Percentiles rank a stretch among this genome's conserved stretches.
Evolutionary conservation across 305 asterid species (phyloP).

Genomic region (Petunia hybrid): DNA sequence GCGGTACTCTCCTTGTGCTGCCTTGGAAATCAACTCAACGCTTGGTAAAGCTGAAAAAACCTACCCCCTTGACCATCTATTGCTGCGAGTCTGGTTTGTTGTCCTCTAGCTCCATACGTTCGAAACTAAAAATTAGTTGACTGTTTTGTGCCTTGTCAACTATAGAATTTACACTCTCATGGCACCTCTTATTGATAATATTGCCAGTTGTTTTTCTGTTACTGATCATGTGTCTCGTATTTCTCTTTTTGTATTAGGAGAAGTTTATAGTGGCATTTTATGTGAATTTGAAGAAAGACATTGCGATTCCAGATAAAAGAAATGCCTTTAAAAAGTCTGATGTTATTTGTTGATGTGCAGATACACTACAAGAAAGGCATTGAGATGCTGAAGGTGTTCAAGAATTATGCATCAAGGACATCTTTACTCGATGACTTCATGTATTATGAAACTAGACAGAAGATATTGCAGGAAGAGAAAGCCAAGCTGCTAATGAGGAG

Average conservation of each 20-base stretch:
- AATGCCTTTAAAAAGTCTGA: neutral
- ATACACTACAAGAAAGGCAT: conserved; percentile 68
- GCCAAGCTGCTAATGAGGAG: conserved; percentile 56
- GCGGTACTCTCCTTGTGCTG: neutral
- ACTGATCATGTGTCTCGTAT: neutral
- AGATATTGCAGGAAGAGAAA: conserved; percentile 74
- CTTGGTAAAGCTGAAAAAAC: neutral
- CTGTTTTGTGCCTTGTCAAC: neutral
- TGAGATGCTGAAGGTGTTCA: conserved; percentile 78
- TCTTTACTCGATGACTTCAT: conserved; percentile 84
- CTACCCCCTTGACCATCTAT: neutral
- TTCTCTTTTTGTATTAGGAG: neutral
- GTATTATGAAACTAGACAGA: conserved; percentile 86
- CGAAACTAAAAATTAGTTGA: neutral
- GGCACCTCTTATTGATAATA: neutral
- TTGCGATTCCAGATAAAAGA: neutral
- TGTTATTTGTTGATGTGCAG: conserved; percentile 47
- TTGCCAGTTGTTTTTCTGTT: neutral
- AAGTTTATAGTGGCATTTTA: neutral
- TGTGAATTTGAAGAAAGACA: neutral
- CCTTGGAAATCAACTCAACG: neutral
- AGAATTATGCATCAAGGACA: conserved; percentile 57
- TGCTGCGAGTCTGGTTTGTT: neutral
- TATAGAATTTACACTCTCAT: neutral
- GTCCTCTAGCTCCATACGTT: neutral